phyloP scores from a whole-genome alignment of 2,329 filamentous ascomycete genomes.

The Fusarium beomiforme region DNA sequence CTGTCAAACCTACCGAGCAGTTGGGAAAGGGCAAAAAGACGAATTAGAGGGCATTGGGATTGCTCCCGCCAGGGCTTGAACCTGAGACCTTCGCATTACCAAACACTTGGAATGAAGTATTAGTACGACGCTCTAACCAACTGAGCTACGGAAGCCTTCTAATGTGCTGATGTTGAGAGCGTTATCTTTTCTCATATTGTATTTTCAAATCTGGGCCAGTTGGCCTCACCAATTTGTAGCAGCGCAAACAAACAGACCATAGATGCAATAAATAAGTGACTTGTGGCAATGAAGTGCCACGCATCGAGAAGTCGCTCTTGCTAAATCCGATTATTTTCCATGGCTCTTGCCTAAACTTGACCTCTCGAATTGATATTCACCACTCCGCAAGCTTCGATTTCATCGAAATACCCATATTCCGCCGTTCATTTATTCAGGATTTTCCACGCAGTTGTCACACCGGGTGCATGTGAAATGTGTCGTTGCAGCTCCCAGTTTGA shows the following conservation, averaged over 20 bases:
- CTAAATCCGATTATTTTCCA: background rate
- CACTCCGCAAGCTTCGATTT: background rate
- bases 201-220: no score
- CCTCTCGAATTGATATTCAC: background rate
- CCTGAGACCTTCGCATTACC: constrained; percentile 47
- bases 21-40: constrained; percentile 6
- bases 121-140: constrained; percentile 47
- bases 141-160: constrained; percentile 46
- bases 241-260: no score
- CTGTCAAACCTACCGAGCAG: no score
- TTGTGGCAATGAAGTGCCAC: background rate
- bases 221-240: no score
- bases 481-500: constrained; percentile 26
- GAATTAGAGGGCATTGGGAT: constrained; percentile 34
- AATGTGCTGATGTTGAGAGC: background rate
- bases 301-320: background rate
- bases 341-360: background rate
- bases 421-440: background rate
- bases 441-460: constrained; percentile 37
- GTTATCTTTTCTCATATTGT: no score
- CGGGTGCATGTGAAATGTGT: constrained; percentile 42
- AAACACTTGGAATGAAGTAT: constrained; percentile 38
- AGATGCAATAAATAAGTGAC: no score
- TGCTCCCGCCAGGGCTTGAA: constrained; percentile 47
- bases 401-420: background rate